Conservation (phyloP, 2,329 filamentous ascomycete species). For the Drechslerella dactyloides region DNA sequence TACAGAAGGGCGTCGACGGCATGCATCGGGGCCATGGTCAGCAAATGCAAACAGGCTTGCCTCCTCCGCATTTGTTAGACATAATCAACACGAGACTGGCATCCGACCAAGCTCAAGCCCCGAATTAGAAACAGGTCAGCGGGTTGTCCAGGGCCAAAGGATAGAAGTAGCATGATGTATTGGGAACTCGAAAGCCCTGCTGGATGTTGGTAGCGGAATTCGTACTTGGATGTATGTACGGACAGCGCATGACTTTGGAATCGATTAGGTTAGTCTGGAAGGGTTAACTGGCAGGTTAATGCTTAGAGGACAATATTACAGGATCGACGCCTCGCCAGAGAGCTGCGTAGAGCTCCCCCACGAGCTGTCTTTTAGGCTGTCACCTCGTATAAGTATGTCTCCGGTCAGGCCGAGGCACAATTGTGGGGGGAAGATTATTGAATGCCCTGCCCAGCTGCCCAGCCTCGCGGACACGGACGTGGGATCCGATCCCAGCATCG, state of each 20-base stretch:
- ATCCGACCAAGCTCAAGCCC: no score
- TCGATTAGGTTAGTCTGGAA: neutral
- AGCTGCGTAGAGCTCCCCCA: neutral
- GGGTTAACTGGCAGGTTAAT: neutral
- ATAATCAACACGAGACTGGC: no score
- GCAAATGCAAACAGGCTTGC: slow-evolving; percentile 4
- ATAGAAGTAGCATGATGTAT: neutral
- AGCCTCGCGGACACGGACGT: neutral
- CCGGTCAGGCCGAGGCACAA: neutral
- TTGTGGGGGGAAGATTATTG: neutral
- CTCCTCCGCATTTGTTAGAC: slow-evolving; percentile 27
- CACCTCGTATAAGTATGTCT: neutral
- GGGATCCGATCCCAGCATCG: neutral
- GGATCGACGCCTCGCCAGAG: neutral
- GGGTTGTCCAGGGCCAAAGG: neutral
- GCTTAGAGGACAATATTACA: neutral
- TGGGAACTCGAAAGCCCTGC: neutral
- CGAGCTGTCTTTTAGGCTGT: neutral
- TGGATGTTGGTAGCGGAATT: neutral
- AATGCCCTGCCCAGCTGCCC: neutral
- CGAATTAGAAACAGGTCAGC: slow-evolving; percentile 17
- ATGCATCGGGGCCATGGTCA: slow-evolving; percentile 47
- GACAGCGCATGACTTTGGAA: neutral
- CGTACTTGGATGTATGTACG: neutral
- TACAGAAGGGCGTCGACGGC: slow-evolving; percentile 51